Conservation (phyloP, 345 rosid species). For the Eutrema japonicum region DNA sequence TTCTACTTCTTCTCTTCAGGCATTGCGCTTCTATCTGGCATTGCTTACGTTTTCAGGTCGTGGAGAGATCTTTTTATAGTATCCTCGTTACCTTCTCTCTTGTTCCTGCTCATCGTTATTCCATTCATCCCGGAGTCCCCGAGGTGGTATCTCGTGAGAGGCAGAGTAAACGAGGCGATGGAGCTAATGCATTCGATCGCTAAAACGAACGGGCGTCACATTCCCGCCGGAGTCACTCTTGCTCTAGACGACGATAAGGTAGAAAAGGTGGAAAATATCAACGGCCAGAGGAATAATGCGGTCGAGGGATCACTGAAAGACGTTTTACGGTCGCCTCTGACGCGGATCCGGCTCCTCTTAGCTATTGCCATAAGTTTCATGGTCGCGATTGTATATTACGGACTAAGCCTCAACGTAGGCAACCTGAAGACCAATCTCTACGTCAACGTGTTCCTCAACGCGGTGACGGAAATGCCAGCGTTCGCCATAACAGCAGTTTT, state of each 20-base stretch:
- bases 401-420: conserved; percentile 85
- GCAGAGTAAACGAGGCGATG: conserved; percentile 70
- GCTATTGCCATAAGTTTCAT: conserved; percentile 66
- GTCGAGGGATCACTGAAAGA: conserved; percentile 66
- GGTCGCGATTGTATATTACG: conserved; percentile 82
- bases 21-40: conserved; percentile 67
- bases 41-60: conserved; percentile 66
- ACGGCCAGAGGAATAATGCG: conserved; percentile 28
- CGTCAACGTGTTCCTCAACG: conserved; percentile 73
- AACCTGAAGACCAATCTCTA: conserved; percentile 88
- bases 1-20: conserved; percentile 92
- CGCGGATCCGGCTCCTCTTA: conserved; percentile 61
- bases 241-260: conserved; percentile 74
- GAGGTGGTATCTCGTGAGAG: conserved; percentile 88
- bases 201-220: conserved; percentile 53
- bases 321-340: conserved; percentile 65
- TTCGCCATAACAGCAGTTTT: conserved; percentile 72
- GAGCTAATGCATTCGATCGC: conserved; percentile 73
- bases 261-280: conserved; percentile 3
- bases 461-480: conserved; percentile 87
- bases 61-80: conserved; percentile 84
- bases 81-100: conserved; percentile 72
- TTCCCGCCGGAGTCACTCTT: conserved; percentile 66
- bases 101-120: conserved; percentile 64
- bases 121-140: conserved; percentile 90